Evolutionary conservation across 331 rosid genomes (phyloP).

Genomic region (Pyracantha coccinea): DNA sequence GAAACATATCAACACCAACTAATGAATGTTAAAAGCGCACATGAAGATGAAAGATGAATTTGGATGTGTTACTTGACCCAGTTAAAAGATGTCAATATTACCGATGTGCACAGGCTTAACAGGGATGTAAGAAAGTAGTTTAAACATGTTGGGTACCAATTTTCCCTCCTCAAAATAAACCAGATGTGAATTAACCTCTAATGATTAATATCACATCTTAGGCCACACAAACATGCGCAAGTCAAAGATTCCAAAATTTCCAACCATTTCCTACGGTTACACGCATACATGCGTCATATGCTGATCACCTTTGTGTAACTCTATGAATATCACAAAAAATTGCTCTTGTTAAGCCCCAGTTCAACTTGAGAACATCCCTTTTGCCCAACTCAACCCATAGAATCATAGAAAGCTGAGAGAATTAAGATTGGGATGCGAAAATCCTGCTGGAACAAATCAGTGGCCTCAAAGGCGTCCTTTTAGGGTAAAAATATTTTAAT

Average conservation of each 20-base stretch:
- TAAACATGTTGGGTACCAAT: background rate
- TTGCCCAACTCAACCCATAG: background rate
- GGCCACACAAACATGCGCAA: background rate
- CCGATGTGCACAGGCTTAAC: background rate
- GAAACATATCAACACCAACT: conserved; percentile 4
- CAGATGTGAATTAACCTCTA: background rate
- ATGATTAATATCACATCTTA: background rate
- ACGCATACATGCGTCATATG: background rate
- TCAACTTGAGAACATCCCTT: background rate
- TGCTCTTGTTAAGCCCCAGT: background rate
- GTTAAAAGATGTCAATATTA: background rate
- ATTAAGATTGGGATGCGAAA: background rate
- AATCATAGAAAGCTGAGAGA: background rate
- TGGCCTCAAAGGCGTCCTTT: background rate
- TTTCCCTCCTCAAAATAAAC: too few relatives aligned
- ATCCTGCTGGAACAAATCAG: background rate
- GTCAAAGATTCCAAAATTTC: background rate
- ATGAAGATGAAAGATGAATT: conserved; percentile 2
- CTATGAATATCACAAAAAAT: background rate
- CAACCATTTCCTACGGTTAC: background rate
- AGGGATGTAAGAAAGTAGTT: background rate
- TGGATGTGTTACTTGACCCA: background rate
- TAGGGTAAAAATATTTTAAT: background rate
- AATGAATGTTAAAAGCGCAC: background rate
- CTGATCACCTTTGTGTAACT: background rate